Conservation (phyloP, 352 stramenopile genomes). For the Hyaloperonospora brassicae region DNA sequence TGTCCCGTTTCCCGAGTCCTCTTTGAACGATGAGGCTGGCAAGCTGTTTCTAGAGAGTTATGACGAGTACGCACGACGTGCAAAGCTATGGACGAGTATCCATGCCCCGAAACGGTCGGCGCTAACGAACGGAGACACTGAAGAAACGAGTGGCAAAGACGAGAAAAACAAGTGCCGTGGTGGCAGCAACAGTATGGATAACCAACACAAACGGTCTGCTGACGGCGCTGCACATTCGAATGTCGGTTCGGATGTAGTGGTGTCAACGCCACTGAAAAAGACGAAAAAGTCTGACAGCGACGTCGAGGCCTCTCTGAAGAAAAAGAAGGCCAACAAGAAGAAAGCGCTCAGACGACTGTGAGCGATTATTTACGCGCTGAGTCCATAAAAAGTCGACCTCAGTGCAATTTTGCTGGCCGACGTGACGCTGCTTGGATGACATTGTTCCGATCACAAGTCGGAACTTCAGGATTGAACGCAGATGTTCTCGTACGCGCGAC, state of each 20-base stretch:
- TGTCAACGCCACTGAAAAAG: slow-evolving; percentile 37
- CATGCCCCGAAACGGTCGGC: slow-evolving; percentile 66
- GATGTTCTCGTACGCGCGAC: no score
- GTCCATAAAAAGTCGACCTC: neutral
- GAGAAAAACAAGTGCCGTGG: slow-evolving; percentile 9
- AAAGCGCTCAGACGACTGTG: slow-evolving; percentile 66
- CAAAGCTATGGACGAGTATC: slow-evolving; percentile 86
- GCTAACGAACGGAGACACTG: slow-evolving; percentile 14
- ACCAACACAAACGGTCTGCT: slow-evolving; percentile 18
- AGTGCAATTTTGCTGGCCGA: slow-evolving; percentile 8
- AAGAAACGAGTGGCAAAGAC: slow-evolving; percentile 19
- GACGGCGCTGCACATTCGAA: slow-evolving; percentile 12
- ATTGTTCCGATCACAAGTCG: no score
- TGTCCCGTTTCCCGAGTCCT: slow-evolving; percentile 98
- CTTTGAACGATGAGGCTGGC: slow-evolving; percentile 98
- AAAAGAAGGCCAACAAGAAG: slow-evolving; percentile 66
- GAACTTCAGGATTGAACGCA: no score
- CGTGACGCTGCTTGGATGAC: no score
- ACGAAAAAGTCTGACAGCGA: slow-evolving; percentile 32
- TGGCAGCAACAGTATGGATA: slow-evolving; percentile 1
- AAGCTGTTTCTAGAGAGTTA: slow-evolving; percentile 99
- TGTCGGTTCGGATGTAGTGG: slow-evolving; percentile 4
- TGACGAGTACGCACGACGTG: slow-evolving; percentile 91
- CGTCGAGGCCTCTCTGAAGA: slow-evolving; percentile 33
- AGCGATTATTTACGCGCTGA: slow-evolving; percentile 1